A percentile compares a stretch with the other conserved stretches of the same genome.
These are phyloP conservation scores for Centrapalus pauciflorus DNA, from an alignment of 129 eudicot genomes.

Conservation along the genomic window DNA sequence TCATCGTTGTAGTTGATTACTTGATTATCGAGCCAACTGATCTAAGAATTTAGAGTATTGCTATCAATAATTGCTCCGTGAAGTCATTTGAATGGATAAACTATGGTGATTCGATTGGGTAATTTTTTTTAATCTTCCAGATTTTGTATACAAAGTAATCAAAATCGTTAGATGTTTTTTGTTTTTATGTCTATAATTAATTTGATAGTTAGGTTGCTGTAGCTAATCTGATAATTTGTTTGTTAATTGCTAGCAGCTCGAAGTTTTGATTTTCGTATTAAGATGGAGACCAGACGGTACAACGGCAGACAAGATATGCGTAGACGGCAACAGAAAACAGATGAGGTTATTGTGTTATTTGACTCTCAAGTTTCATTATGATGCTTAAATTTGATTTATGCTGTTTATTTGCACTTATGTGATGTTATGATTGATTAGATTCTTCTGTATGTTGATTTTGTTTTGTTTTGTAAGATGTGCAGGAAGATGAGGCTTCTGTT, in stretches of 20 bases:
- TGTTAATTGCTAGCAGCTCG: conserved; percentile 11
- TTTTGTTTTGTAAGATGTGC: too few relatives aligned
- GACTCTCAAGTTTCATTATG: too few relatives aligned
- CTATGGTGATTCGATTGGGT: too few relatives aligned
- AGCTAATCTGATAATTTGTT: not conserved
- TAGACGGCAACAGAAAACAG: not conserved
- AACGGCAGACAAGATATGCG: conserved; percentile 41
- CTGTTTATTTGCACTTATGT: not conserved
- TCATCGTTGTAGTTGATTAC: too few relatives aligned
- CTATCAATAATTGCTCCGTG: not conserved
- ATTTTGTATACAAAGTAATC: too few relatives aligned
- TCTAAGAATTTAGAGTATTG: not conserved
- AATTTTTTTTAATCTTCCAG: too few relatives aligned
- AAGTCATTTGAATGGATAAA: too few relatives aligned
- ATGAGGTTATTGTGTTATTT: too few relatives aligned
- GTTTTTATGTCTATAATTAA: not conserved
- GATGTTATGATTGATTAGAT: too few relatives aligned
- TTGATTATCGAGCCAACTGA: not conserved
- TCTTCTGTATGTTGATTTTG: not conserved
- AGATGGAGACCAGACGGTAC: conserved; percentile 62
- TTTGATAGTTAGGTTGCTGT: not conserved
- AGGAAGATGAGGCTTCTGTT: conserved; percentile 15
- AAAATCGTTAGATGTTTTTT: too few relatives aligned
- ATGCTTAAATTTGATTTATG: too few relatives aligned
- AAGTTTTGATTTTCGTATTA: conserved; percentile 17